A percentile compares a stretch with the other conserved stretches of the same genome.
phyloP scores from a whole-genome alignment of 2,329 filamentous ascomycete genomes.

The Bimuria novae-zelandiae region DNA sequence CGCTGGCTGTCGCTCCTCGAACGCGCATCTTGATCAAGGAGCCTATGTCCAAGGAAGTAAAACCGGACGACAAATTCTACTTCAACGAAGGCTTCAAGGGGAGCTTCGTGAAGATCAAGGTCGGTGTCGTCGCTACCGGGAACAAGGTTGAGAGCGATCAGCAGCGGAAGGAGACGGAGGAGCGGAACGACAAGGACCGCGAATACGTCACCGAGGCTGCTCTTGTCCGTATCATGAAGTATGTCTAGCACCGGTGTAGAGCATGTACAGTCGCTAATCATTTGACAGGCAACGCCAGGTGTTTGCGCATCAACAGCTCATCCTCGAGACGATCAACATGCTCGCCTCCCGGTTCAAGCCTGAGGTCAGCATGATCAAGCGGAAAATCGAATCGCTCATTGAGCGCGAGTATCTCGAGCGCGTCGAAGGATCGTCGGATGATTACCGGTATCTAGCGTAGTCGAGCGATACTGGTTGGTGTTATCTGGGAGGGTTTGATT shows the following conservation, averaged over 20 bases:
- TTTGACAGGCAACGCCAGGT: slow-evolving; percentile 70
- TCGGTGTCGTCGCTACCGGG: slow-evolving; percentile 77
- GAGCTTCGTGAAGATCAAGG: slow-evolving; percentile 85
- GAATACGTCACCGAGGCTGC: slow-evolving; percentile 75
- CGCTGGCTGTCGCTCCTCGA: slow-evolving; percentile 81
- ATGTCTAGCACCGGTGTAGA: slow-evolving; percentile 45
- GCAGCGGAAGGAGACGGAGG: slow-evolving; percentile 71
- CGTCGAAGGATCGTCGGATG: slow-evolving; percentile 67
- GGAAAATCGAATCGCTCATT: slow-evolving; percentile 77
- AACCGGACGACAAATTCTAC: slow-evolving; percentile 74
- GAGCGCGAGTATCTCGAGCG: slow-evolving; percentile 78
- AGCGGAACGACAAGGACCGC: slow-evolving; percentile 74
- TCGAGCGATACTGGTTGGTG: neutral
- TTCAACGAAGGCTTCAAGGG: slow-evolving; percentile 84
- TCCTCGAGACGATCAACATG: slow-evolving; percentile 73
- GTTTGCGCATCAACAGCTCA: slow-evolving; percentile 69
- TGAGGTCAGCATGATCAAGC: slow-evolving; percentile 78
- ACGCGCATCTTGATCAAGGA: slow-evolving; percentile 80
- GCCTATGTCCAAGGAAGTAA: slow-evolving; percentile 77
- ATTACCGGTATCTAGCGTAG: slow-evolving; percentile 74
- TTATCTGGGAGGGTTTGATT: too few relatives aligned
- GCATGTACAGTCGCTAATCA: slow-evolving; percentile 20
- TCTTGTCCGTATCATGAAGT: slow-evolving; percentile 86
- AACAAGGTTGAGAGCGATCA: slow-evolving; percentile 81
- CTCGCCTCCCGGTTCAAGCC: slow-evolving; percentile 73